Evolutionary conservation across 225 moss, liverwort and hornwort species (phyloP), one percentile per base, ranked within the genome.

Genomic region (Neckera pumila): DNA sequence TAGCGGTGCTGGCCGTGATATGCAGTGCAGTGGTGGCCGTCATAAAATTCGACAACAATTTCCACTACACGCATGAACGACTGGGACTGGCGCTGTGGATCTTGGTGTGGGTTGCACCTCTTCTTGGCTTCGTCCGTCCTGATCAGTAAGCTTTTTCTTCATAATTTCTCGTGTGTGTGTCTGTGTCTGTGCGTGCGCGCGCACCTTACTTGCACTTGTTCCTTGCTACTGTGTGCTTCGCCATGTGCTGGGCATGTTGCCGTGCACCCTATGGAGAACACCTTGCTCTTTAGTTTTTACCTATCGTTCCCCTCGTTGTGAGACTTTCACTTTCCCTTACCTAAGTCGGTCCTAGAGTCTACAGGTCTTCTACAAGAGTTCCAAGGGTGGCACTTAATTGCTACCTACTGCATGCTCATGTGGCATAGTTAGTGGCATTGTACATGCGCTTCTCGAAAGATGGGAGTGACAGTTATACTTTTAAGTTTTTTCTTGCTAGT

Each of bases 61-160:
- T 98, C 54, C 34, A 12, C 36, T 93, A 91, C 87, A 96, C 95
- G 2, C 98, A 96, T 65, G 93, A 94, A 89, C 93, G 93, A 71
- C 86, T 96, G n/a, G 98, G 98, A 40, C 49, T 98, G 36, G 86
- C 93, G 17, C 58, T 98, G 43, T 91, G 90, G 92, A 86, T 95
- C 42, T 64, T 96, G 81, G 94, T 92, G 53, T 95, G 94, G 95
- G 25, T 94, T 76, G 91, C 94, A 17, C 94, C 95, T 4, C 91
- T 98, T 18, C 66, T 95, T 11, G 95, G 96, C 42, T 59, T 94
- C 36, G 38, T 96, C 62, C 96, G 96, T 14, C 96, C 96, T 1
- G 43, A 85, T 14, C 93, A 93, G 98, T 98, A 91, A 86, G 86
- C 53, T 77, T 80, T 60, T 14, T 14, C 81, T 63, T 63, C 81